Conservation (phyloP, 2,329 filamentous ascomycete species). For the Thelonectria olida region DNA sequence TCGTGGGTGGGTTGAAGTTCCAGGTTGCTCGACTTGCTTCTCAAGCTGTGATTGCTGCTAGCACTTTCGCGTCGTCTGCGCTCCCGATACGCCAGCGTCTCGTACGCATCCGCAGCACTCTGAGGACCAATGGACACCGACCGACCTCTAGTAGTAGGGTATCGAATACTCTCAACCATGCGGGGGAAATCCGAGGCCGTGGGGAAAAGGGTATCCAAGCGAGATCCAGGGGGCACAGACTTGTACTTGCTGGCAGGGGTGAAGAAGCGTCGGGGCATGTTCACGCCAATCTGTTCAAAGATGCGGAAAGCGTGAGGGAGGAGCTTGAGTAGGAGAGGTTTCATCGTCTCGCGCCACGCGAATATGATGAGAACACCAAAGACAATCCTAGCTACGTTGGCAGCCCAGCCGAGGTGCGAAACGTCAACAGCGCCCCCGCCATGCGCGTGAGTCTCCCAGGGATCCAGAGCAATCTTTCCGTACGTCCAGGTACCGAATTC, state of each 20-base stretch:
- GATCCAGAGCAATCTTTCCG: slow-evolving; percentile 60
- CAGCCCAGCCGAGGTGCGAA: slow-evolving; percentile 70
- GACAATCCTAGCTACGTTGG: slow-evolving; percentile 73
- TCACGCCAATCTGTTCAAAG: slow-evolving; percentile 81
- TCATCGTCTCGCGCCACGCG: slow-evolving; percentile 89
- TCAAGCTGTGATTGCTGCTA: slow-evolving; percentile 59
- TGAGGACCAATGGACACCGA: slow-evolving; percentile 93
- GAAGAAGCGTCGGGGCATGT: slow-evolving; percentile 89
- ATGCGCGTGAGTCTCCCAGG: slow-evolving; percentile 55
- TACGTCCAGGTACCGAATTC: slow-evolving; percentile 88
- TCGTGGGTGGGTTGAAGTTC: slow-evolving; percentile 53
- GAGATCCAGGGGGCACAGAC: slow-evolving; percentile 75
- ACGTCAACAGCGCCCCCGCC: slow-evolving; percentile 70
- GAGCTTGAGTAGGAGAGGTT: slow-evolving; percentile 78
- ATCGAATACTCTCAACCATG: slow-evolving; percentile 82
- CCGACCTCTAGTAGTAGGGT: slow-evolving; percentile 74
- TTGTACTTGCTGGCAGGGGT: slow-evolving; percentile 90
- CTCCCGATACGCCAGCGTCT: slow-evolving; percentile 91
- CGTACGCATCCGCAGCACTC: slow-evolving; percentile 95
- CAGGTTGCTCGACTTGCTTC: slow-evolving; percentile 53
- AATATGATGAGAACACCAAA: slow-evolving; percentile 87
- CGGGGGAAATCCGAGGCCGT: slow-evolving; percentile 87
- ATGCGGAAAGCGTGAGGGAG: slow-evolving; percentile 89
- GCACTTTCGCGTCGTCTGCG: slow-evolving; percentile 64
- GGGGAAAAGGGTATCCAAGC: slow-evolving; percentile 86